A percentile compares a stretch with the other conserved stretches of the same genome.
phyloP scores from a whole-genome alignment of 176 grass and related monocot species.

The Oryza glaberrima region DNA sequence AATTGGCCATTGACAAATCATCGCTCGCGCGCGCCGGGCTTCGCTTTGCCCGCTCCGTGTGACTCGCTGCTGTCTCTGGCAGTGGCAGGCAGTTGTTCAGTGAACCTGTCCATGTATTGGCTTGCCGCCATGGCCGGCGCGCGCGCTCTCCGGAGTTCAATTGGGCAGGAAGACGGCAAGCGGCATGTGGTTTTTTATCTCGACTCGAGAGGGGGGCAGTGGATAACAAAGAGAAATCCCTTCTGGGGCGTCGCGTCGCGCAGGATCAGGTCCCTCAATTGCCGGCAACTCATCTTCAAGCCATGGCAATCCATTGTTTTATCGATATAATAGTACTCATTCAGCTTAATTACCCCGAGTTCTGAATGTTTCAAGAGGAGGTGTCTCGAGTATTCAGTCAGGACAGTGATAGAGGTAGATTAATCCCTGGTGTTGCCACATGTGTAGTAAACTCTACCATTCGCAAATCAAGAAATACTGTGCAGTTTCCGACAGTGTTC shows the following conservation, averaged over 20 bases:
- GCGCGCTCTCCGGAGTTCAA: not conserved
- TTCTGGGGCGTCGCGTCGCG: slow-evolving; percentile 40
- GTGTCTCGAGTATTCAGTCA: not conserved
- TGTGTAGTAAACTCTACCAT: not conserved
- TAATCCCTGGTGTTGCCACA: not conserved
- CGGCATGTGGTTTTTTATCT: slow-evolving; percentile 55
- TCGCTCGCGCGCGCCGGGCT: not conserved
- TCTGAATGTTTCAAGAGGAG: not conserved
- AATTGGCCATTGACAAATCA: slow-evolving; percentile 29
- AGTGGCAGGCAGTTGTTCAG: slow-evolving; percentile 38
- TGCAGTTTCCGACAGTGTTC: not conserved
- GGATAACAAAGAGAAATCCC: slow-evolving; percentile 23
- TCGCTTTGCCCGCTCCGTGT: slow-evolving; percentile 38
- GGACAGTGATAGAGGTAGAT: not conserved
- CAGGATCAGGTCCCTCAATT: slow-evolving; percentile 31
- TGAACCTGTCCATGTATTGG: slow-evolving; percentile 43
- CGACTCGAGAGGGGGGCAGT: not conserved
- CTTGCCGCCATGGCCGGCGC: not conserved
- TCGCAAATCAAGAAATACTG: not conserved
- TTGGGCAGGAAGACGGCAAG: slow-evolving; percentile 29
- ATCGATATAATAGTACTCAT: not conserved
- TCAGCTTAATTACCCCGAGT: not conserved
- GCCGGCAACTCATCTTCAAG: slow-evolving; percentile 25
- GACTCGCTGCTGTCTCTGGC: slow-evolving; percentile 44
- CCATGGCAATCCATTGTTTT: slow-evolving; percentile 14